Evolutionary conservation across 2,329 filamentous ascomycete species (phyloP).

Genomic region (Tolypocladium ophioglossoides): DNA sequence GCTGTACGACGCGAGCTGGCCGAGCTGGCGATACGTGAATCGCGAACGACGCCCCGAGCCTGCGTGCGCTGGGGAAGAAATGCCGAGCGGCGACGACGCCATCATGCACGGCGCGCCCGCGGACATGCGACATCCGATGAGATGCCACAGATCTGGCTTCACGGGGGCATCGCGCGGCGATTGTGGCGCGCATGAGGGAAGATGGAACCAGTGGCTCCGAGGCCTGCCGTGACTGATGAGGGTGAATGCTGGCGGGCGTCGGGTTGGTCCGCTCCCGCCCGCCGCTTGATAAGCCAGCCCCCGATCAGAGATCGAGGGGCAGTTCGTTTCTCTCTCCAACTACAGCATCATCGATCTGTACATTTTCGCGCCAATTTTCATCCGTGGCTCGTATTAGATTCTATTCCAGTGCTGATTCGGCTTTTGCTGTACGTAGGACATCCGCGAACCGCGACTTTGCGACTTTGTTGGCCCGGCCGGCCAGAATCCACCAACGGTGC

Average conservation of each 20-base stretch:
- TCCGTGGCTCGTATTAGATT: background rate
- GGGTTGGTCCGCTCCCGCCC: too few relatives aligned
- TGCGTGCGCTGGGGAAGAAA: conserved; percentile 16
- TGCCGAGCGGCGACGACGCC: conserved; percentile 3
- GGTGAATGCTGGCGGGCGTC: too few relatives aligned
- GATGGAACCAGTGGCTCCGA: background rate
- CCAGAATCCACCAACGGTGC: background rate
- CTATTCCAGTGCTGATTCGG: background rate
- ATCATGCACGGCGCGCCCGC: background rate
- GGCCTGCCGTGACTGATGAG: background rate
- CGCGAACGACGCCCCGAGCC: conserved; percentile 40
- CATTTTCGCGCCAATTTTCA: background rate
- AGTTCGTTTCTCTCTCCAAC: background rate
- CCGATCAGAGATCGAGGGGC: background rate
- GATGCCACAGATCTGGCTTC: background rate
- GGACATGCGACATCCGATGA: background rate
- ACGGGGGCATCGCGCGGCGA: background rate
- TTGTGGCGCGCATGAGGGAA: background rate
- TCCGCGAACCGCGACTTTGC: background rate
- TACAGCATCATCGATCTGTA: background rate
- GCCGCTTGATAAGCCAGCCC: background rate
- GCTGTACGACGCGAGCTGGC: conserved; percentile 61
- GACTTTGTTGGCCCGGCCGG: background rate
- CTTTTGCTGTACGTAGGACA: background rate
- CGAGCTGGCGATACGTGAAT: conserved; percentile 78